Base-by-base conservation (phyloP, 1,284 basidiomycete species). In the Cryptococcus floricola region DNA sequence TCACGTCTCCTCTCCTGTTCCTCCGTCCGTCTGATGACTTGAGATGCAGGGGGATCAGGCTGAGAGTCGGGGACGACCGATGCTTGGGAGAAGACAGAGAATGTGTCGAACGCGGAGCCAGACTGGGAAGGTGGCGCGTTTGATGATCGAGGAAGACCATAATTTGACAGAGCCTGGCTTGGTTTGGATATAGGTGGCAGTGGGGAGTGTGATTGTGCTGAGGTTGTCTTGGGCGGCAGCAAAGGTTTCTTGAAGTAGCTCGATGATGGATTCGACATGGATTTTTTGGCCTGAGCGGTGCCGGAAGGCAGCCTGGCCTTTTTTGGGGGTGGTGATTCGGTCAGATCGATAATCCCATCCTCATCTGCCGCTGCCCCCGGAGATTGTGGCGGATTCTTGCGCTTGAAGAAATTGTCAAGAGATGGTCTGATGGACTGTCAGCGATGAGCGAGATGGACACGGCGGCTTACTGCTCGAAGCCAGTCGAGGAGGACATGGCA, bases 391-490 rank as follows among this genome's bases (percentile, higher is more conserved):
- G 71, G 64, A 5, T 65, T 56, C 47, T 70, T 76, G 18, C 74
- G 67, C 50, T 68, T 73, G 66, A 76, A 76, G 65, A 76, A 76
- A 38, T 66, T 53, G n/a, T 70, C 64, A n/a, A 77, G 54, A 9
- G 73, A 73, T 9, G 68, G 52, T 56, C 72, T 76, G 48, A 10
- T 13, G 39, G 12, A 28, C 16, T 23, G 39, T 34, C 18, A 16
- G 19, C 31, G 7, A 44, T 47, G 37, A 58, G 52, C 45, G 16
- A 10, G 28, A 14, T 5, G 48, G 4, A 7, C 18, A 18, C 48
- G 8, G 34, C 8, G 18, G 10, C 19, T 52, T 28, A 47, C 23
- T 41, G n/a, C 13, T 39, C 38, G 50, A 48, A 14, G 34, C 16
- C 16, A 28, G 39, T 19, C 7, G 41, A 16, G 2, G 49, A 34